Percentiles rank a stretch among this genome's conserved stretches.
Evolutionary conservation across 345 rosid species (phyloP).

Genomic region (Populus pruinosa): DNA sequence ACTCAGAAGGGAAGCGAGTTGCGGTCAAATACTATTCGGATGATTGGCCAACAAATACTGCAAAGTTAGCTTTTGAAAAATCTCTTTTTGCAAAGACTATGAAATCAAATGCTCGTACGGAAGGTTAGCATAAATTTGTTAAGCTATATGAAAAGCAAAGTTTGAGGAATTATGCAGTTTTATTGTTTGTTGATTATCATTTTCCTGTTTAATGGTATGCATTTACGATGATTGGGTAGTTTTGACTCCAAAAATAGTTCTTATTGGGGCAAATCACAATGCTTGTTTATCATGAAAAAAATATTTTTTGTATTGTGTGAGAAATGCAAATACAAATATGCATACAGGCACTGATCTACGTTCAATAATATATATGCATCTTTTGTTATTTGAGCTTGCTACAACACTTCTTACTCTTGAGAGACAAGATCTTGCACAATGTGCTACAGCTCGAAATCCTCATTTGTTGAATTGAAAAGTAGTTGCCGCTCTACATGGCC

Average conservation of each 20-base stretch:
- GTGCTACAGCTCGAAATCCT: neutral
- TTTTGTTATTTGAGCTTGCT: neutral
- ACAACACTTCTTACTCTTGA: neutral
- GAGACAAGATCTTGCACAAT: neutral
- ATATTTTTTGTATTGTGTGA: neutral
- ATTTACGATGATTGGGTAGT: neutral
- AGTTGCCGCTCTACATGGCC: neutral
- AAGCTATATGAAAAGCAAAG: neutral
- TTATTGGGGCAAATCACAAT: neutral
- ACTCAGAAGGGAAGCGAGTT: slow-evolving; percentile 92
- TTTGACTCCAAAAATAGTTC: neutral
- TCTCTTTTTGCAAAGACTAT: slow-evolving; percentile 63
- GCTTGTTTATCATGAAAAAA: neutral
- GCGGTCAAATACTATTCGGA: slow-evolving; percentile 84
- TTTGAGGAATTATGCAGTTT: neutral
- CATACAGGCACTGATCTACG: neutral
- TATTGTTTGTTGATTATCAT: neutral
- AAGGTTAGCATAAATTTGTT: slow-evolving; percentile 39
- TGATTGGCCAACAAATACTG: slow-evolving; percentile 78
- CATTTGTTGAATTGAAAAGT: neutral
- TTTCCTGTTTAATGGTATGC: neutral
- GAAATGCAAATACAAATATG: neutral
- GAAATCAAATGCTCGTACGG: slow-evolving; percentile 83
- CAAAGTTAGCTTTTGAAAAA: slow-evolving; percentile 75
- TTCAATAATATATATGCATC: neutral